Percentiles rank a stretch among this genome's conserved stretches.
Evolutionary conservation across 2,329 filamentous ascomycete species (phyloP).

Genomic region (Scedosporium apiospermum): DNA sequence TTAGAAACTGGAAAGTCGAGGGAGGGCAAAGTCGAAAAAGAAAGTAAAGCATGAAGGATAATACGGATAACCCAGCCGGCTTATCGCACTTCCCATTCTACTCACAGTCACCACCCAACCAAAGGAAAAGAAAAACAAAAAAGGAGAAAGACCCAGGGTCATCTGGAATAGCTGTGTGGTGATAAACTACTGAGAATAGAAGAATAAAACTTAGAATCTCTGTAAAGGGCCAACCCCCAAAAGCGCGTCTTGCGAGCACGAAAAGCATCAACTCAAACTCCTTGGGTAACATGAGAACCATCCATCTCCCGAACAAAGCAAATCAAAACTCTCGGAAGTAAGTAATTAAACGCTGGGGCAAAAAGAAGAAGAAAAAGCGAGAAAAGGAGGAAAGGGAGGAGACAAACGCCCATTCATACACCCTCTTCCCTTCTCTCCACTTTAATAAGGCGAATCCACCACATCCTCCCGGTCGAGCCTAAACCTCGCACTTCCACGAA

Average conservation of each 20-base stretch:
- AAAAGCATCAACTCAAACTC: neutral
- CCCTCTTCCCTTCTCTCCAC: neutral
- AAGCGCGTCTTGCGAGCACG: neutral
- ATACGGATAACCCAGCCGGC: too few relatives aligned
- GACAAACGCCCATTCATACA: slow-evolving; percentile 4
- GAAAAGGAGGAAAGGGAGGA: slow-evolving; percentile 10
- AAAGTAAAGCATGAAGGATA: too few relatives aligned
- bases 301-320: neutral
- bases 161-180: neutral
- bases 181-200: neutral
- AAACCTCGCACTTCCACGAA: slow-evolving; percentile 49
- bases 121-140: slow-evolving; percentile 10
- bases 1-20: too few relatives aligned
- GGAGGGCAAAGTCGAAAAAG: too few relatives aligned
- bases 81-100: too few relatives aligned
- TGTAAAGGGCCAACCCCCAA: neutral
- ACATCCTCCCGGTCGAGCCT: slow-evolving; percentile 75
- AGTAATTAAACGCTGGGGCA: too few relatives aligned
- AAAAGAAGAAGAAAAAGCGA: neutral
- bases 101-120: slow-evolving; percentile 7
- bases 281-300: neutral
- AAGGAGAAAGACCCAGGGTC: too few relatives aligned
- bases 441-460: slow-evolving; percentile 61
- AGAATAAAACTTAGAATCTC: neutral
- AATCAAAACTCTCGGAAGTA: too few relatives aligned